Base-by-base conservation (phyloP, 345 rosid species). In the Eucalyptus sp. region DNA sequence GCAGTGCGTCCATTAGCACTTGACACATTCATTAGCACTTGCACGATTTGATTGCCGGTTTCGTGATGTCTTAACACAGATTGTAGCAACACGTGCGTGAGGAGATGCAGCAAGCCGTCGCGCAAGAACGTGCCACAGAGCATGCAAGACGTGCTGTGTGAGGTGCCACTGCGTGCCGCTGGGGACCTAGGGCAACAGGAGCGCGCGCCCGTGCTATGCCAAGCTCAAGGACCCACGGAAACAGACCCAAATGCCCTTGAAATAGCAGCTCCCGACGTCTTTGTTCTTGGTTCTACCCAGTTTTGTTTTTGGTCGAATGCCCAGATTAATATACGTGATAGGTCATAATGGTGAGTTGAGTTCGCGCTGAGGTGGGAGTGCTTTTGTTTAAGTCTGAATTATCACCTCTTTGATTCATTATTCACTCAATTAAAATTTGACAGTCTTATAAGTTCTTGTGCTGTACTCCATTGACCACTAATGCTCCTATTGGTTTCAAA, bases 121-220 rank as follows among this genome's bases (percentile, higher is more conserved):
- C 87, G 93, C 86, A 90, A 92, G 90, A 92, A 93, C 8, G 54
- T 94, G 87, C 91, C 90, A 90, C 62, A 86, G 94, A 88, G 95
- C 94, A 41, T 95, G 97, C 92, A 92, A 89, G 49, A 90, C 93
- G 11, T 94, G 96, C 89, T 94, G 95, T 87, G 48, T 37, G 12
- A 89, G 90, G 89, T 94, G 97, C 93, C 90, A 90, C 66, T 94
- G 97, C 86, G 97, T 93, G 50, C 96, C 96, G 7, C 94, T 95
- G 2, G 97, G 96, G 27, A 93, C 94, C 50, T 91, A 87, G 11
- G 95, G 94, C 56, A 90, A 93, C 94, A 86, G 66, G 88, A 48
- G 41, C 16, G 92, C 91, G 31, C 93, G 96, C 84, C 95, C 94
- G 31, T 94, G 95, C 88, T 93, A 93, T 86, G 92, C 94, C 17